phyloP scores from a whole-genome alignment of 345 rosid genomes.

The Salix purpurea region DNA sequence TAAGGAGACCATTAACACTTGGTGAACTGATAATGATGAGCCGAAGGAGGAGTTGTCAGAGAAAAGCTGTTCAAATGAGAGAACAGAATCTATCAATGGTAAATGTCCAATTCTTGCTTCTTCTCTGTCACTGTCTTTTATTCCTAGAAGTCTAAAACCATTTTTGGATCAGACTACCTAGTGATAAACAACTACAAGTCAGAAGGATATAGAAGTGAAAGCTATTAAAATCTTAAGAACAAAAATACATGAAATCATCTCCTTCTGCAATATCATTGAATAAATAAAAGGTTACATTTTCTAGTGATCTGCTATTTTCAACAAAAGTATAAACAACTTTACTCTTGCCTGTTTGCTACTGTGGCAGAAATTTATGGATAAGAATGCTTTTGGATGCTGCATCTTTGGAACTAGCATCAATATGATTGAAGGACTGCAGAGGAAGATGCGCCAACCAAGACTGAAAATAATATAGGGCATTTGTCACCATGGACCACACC shows the following conservation, averaged over 20 bases:
- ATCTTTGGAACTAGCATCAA: constrained; percentile 47
- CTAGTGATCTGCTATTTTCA: not conserved
- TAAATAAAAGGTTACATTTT: constrained; percentile 8
- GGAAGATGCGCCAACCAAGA: constrained; percentile 46
- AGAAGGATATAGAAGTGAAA: not conserved
- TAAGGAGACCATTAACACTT: constrained; percentile 59
- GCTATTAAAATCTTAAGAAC: not conserved
- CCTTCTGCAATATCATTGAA: constrained; percentile 7
- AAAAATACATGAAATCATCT: not conserved
- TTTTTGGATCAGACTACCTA: not conserved
- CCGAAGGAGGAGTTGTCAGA: constrained; percentile 61
- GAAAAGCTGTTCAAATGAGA: constrained; percentile 56
- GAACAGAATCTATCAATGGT: constrained; percentile 55
- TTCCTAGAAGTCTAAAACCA: not conserved
- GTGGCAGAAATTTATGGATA: constrained; percentile 50
- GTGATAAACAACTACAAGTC: not conserved
- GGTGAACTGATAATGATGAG: constrained; percentile 85
- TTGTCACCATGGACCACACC: constrained; percentile 7
- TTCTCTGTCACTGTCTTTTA: constrained; percentile 7
- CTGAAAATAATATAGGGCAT: constrained; percentile 38
- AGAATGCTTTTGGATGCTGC: constrained; percentile 48
- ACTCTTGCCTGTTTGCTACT: constrained; percentile 38
- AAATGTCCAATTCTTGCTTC: constrained; percentile 19
- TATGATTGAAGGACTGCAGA: constrained; percentile 48
- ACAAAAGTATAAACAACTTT: constrained; percentile 14